These are phyloP conservation scores for Podila verticillata DNA, from an alignment of 192 early-diverging fungal species.

Conservation along the genomic window DNA sequence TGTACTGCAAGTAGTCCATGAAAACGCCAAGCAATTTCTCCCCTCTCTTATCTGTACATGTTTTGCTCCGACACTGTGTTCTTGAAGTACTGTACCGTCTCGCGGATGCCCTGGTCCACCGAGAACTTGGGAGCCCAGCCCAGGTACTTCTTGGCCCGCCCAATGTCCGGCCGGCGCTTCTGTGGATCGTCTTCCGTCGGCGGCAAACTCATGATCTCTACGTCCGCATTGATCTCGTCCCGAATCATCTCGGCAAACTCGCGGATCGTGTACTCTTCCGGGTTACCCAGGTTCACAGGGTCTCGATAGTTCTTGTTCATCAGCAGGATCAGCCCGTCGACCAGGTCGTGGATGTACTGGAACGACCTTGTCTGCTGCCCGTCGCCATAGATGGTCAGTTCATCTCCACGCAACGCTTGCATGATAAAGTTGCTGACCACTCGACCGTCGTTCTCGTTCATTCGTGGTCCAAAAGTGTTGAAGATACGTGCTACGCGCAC, in stretches of 20 bases:
- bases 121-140: constrained; percentile 81
- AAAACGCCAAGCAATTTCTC: too few species aligned
- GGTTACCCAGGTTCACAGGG: constrained; percentile 86
- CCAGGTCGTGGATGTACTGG: constrained; percentile 86
- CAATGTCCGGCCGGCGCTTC: constrained; percentile 80
- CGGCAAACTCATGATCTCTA: constrained; percentile 70
- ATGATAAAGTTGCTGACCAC: constrained; percentile 91
- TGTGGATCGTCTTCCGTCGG: constrained; percentile 80
- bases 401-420: constrained; percentile 79
- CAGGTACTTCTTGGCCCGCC: constrained; percentile 67
- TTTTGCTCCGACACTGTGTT: constrained; percentile 34
- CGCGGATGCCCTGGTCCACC: constrained; percentile 80
- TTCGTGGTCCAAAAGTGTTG: constrained; percentile 84
- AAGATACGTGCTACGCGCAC: constrained; percentile 84
- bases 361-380: constrained; percentile 84
- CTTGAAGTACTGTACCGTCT: constrained; percentile 84
- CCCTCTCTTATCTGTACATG: constrained; percentile 4
- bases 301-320: constrained; percentile 77
- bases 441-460: constrained; percentile 85
- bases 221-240: constrained; percentile 64
- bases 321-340: constrained; percentile 81
- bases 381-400: constrained; percentile 83
- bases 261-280: constrained; percentile 83
- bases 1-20: neutral
- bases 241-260: constrained; percentile 83